Percentiles rank a stretch among this genome's conserved stretches.
Conservation (phyloP, 2,329 filamentous ascomycete species). For the Fusarium coffeatum region DNA sequence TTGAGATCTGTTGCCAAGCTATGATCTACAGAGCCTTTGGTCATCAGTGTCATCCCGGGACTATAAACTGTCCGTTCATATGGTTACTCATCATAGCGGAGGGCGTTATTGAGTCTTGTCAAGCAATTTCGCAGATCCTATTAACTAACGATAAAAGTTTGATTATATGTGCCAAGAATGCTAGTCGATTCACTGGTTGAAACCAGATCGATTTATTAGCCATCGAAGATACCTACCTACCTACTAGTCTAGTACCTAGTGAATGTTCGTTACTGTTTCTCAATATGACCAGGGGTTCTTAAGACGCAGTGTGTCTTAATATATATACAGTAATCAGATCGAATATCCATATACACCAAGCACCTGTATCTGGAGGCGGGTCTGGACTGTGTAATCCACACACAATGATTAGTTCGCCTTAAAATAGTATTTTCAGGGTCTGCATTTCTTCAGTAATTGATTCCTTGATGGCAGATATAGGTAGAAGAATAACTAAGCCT, state of each 20-base stretch:
- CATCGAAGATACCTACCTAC: no score
- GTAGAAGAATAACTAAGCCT: background rate
- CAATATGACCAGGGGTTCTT: no score
- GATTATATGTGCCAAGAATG: no score
- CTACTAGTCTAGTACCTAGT: no score
- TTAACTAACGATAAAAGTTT: no score
- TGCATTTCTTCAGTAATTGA: background rate
- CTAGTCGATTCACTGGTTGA: no score
- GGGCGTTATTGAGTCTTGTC: background rate
- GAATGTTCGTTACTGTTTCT: no score
- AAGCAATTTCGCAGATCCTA: background rate
- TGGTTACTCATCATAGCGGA: background rate
- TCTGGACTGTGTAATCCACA: conserved; percentile 6
- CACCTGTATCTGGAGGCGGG: background rate
- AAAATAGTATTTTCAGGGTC: background rate
- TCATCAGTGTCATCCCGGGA: background rate
- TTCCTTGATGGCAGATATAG: background rate
- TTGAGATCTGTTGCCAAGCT: background rate
- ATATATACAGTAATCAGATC: background rate
- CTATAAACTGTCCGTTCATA: background rate
- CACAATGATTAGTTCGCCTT: conserved; percentile 4
- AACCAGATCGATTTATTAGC: no score
- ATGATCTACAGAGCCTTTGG: background rate
- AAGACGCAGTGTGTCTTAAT: no score
- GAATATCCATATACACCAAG: background rate